These are phyloP conservation scores for Saccharomyces cerevisiae DNA, from an alignment of 805 yeast species.

Conservation along the genomic window DNA sequence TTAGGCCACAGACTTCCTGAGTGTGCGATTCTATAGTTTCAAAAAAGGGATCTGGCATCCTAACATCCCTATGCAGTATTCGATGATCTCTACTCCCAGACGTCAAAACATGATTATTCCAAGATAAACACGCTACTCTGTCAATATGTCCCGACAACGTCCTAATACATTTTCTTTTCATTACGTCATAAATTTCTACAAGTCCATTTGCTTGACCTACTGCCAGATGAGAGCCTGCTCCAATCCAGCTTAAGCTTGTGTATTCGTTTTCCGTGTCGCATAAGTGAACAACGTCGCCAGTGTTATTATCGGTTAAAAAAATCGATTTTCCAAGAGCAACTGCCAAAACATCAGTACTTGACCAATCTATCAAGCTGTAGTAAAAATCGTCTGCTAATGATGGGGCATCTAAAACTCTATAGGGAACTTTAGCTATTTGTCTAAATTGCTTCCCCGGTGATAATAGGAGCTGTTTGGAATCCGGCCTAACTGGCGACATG, in stretches of 20 bases:
- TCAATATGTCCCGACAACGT: slow-evolving; percentile 87
- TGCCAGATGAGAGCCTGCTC: slow-evolving; percentile 89
- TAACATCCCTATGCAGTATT: slow-evolving; percentile 84
- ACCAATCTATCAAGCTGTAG: slow-evolving; percentile 91
- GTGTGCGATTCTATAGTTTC: slow-evolving; percentile 65
- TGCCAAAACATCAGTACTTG: slow-evolving; percentile 76
- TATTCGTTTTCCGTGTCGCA: slow-evolving; percentile 72
- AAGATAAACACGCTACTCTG: slow-evolving; percentile 79
- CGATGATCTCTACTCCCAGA: slow-evolving; percentile 83
- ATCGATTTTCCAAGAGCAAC: slow-evolving; percentile 87
- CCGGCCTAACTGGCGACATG: slow-evolving; percentile 80
- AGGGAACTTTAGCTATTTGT: slow-evolving; percentile 77
- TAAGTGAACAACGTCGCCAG: slow-evolving; percentile 73
- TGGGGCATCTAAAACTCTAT: slow-evolving; percentile 91
- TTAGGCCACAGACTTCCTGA: slow-evolving; percentile 94
- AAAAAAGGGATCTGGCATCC: slow-evolving; percentile 75
- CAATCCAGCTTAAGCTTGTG: slow-evolving; percentile 87
- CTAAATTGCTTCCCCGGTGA: slow-evolving; percentile 79
- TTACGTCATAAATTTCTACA: slow-evolving; percentile 93
- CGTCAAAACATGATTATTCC: slow-evolving; percentile 86
- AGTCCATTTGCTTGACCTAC: slow-evolving; percentile 81
- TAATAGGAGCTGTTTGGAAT: slow-evolving; percentile 67
- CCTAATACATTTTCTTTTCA: slow-evolving; percentile 70
- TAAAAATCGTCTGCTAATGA: slow-evolving; percentile 91
- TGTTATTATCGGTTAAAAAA: slow-evolving; percentile 81